Evolutionary conservation across 148 eudicot species (phyloP).

Genomic region (Spergularia bocconei): DNA sequence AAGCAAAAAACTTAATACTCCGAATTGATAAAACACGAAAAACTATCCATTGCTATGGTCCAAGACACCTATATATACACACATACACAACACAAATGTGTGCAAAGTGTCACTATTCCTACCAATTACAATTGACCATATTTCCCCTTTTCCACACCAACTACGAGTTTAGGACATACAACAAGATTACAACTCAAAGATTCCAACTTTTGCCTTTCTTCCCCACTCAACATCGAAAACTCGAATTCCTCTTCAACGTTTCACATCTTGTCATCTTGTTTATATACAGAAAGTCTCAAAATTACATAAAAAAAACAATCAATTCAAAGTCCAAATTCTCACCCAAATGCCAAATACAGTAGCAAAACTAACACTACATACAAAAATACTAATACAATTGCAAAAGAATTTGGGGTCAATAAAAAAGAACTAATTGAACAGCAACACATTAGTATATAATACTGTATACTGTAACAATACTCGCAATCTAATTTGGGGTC

Average conservation of each 20-base stretch:
- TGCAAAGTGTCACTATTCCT: neutral
- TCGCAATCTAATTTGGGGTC: neutral
- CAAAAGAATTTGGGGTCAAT: neutral
- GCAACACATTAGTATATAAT: slow-evolving; percentile 13
- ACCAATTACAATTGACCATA: neutral
- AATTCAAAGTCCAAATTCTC: neutral
- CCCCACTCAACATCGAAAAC: slow-evolving; percentile 5
- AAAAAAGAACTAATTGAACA: neutral
- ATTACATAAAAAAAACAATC: neutral
- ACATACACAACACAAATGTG: neutral
- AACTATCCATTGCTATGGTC: neutral
- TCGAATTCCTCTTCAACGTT: neutral
- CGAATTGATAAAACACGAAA: neutral
- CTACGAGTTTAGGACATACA: neutral
- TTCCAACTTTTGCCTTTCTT: slow-evolving; percentile 7
- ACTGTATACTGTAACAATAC: too few species aligned
- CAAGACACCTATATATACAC: neutral
- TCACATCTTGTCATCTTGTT: slow-evolving; percentile 8
- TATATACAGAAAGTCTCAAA: slow-evolving; percentile 14
- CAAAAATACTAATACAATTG: neutral
- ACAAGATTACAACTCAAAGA: slow-evolving; percentile 6
- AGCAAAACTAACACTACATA: neutral
- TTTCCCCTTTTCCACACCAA: neutral
- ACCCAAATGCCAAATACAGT: neutral
- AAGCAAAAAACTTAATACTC: neutral